Evolutionary conservation across 352 stramenopile species (phyloP).

Genomic region (Elongisporangium prolatum): DNA sequence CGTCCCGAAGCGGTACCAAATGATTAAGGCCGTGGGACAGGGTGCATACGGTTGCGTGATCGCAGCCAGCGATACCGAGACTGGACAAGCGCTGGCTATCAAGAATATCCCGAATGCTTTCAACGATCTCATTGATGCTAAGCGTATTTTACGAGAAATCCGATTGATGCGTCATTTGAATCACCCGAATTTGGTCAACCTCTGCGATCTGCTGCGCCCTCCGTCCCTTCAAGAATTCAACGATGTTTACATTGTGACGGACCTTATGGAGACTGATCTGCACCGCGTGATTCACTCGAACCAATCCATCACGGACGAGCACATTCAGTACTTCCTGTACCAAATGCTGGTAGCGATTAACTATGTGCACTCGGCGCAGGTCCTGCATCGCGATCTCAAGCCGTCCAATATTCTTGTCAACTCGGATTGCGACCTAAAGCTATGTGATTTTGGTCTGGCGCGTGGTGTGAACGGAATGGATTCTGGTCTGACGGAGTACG

Average conservation of each 20-base stretch:
- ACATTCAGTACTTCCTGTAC: slow-evolving; percentile 78
- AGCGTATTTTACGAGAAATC: slow-evolving; percentile 86
- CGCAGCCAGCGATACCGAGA: slow-evolving; percentile 80
- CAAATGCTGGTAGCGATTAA: slow-evolving; percentile 77
- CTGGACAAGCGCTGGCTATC: slow-evolving; percentile 89
- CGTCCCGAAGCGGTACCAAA: slow-evolving; percentile 80
- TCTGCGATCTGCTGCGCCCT: slow-evolving; percentile 73
- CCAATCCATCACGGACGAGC: slow-evolving; percentile 74
- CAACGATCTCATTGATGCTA: slow-evolving; percentile 84
- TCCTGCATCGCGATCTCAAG: slow-evolving; percentile 76
- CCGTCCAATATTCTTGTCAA: slow-evolving; percentile 80
- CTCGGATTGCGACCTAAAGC: slow-evolving; percentile 75
- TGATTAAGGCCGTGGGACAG: slow-evolving; percentile 88
- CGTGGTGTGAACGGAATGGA: slow-evolving; percentile 70
- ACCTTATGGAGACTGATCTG: slow-evolving; percentile 77
- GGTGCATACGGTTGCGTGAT: slow-evolving; percentile 92
- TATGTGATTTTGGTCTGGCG: slow-evolving; percentile 78
- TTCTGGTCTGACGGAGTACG: slow-evolving; percentile 86
- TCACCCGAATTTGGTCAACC: slow-evolving; percentile 78
- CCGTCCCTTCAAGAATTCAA: slow-evolving; percentile 86
- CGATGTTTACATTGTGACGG: slow-evolving; percentile 83
- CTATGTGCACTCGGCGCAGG: slow-evolving; percentile 76
- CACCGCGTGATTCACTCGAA: slow-evolving; percentile 81
- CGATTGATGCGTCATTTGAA: slow-evolving; percentile 86
- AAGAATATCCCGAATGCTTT: slow-evolving; percentile 96